Evolutionary conservation across 2,329 filamentous ascomycete genomes (phyloP).

Genomic region (Sporothrix euskadiensis): DNA sequence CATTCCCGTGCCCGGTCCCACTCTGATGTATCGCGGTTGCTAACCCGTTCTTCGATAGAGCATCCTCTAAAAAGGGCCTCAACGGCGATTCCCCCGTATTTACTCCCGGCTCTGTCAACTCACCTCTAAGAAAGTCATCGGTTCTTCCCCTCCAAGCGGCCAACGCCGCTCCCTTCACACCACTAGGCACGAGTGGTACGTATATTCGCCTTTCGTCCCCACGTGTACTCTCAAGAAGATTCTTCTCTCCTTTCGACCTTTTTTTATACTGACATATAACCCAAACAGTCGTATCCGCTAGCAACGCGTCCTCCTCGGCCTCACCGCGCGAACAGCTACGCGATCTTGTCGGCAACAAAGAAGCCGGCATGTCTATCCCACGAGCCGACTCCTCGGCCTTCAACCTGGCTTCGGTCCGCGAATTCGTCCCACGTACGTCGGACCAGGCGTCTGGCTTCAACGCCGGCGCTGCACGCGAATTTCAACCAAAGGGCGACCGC

Average conservation of each 20-base stretch:
- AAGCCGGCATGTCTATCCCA: conserved; percentile 20
- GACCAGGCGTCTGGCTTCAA: conserved; percentile 28
- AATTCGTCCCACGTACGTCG: conserved; percentile 35
- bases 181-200: conserved; percentile 57
- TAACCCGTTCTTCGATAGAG: neutral
- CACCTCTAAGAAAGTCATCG: conserved; percentile 58
- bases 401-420: conserved; percentile 57
- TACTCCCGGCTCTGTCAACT: conserved; percentile 62
- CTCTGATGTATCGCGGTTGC: neutral
- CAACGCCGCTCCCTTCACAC: conserved; percentile 84
- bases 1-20: no score
- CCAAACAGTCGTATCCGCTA: conserved; percentile 27
- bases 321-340: conserved; percentile 28
- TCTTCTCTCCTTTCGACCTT: neutral
- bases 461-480: conserved; percentile 28
- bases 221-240: neutral
- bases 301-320: conserved; percentile 30
- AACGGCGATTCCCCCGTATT: conserved; percentile 98
- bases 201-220: conserved; percentile 2
- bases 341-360: conserved; percentile 19
- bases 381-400: conserved; percentile 44
- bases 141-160: conserved; percentile 86
- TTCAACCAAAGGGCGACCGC: conserved; percentile 30
- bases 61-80: conserved; percentile 67
- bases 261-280: conserved; percentile 1